Evolutionary conservation across 2,329 filamentous ascomycete genomes (phyloP).

Genomic region (Ophiostoma piceae): DNA sequence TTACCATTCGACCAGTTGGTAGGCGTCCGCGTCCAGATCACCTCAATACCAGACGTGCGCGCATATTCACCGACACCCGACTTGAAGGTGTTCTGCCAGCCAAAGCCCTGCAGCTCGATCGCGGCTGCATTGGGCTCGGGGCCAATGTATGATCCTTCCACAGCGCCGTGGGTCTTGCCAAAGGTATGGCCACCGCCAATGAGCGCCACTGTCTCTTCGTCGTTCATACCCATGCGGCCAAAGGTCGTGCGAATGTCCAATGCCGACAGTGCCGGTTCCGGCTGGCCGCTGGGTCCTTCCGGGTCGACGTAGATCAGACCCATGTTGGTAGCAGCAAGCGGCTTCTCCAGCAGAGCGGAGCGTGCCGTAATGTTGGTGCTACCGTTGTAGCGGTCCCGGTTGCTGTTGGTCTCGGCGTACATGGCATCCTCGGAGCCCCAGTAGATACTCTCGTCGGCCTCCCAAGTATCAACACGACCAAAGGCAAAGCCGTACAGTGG

Average conservation of each 20-base stretch:
- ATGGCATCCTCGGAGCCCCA: slow-evolving; percentile 67
- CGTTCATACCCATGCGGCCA: slow-evolving; percentile 75
- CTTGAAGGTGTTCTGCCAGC: slow-evolving; percentile 62
- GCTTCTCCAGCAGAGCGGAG: slow-evolving; percentile 55
- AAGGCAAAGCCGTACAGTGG: slow-evolving; percentile 68
- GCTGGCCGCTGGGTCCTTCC: slow-evolving; percentile 67
- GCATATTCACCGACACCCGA: slow-evolving; percentile 65
- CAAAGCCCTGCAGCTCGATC: slow-evolving; percentile 64
- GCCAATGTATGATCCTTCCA: slow-evolving; percentile 57
- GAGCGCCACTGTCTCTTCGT: slow-evolving; percentile 73
- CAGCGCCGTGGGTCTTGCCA: slow-evolving; percentile 76
- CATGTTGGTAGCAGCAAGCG: slow-evolving; percentile 65
- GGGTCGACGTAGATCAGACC: slow-evolving; percentile 80
- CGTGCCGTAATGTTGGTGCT: slow-evolving; percentile 64
- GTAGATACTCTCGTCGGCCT: slow-evolving; percentile 70
- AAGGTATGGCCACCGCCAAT: slow-evolving; percentile 75
- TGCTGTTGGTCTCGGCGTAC: not conserved
- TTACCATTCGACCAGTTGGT: slow-evolving; percentile 64
- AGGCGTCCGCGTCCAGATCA: slow-evolving; percentile 72
- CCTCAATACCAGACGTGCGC: slow-evolving; percentile 72
- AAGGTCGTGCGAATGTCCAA: slow-evolving; percentile 71
- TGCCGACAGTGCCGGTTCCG: slow-evolving; percentile 64
- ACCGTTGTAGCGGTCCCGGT: slow-evolving; percentile 51
- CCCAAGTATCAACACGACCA: slow-evolving; percentile 67
- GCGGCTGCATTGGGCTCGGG: slow-evolving; percentile 60